Evolutionary conservation across 2,329 filamentous ascomycete genomes (phyloP).

Genomic region (Fusarium solani-melongenae): DNA sequence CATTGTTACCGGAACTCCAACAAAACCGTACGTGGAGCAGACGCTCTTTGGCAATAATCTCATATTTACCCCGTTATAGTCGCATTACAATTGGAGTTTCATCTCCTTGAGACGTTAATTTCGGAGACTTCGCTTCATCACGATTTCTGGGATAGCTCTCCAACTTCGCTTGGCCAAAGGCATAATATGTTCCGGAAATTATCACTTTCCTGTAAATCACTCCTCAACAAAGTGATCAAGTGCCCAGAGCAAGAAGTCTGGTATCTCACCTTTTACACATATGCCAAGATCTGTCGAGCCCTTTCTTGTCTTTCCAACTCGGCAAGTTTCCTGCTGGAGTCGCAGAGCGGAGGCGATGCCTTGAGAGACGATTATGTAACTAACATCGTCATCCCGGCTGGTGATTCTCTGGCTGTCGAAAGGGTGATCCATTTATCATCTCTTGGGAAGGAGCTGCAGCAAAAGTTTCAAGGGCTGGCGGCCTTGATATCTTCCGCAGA

Average conservation of each 20-base stretch:
- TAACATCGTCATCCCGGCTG: no score
- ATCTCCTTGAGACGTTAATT: background rate
- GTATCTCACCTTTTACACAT: background rate
- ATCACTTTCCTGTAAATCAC: background rate
- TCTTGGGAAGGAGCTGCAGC: background rate
- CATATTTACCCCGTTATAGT: background rate
- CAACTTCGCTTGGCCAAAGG: background rate
- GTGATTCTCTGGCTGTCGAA: background rate
- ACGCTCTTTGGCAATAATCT: background rate
- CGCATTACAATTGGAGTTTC: background rate
- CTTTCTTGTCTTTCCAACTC: background rate
- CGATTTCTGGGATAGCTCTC: background rate
- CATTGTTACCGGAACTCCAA: background rate
- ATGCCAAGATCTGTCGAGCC: conserved; percentile 2
- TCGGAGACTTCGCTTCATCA: background rate
- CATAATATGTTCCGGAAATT: background rate
- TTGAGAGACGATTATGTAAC: background rate
- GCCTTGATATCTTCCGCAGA: background rate
- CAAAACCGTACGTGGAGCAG: background rate
- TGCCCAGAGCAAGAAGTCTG: background rate
- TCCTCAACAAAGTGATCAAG: background rate
- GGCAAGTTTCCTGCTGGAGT: background rate
- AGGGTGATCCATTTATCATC: background rate
- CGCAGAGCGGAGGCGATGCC: background rate
- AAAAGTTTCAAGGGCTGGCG: background rate